A percentile compares a stretch with the other conserved stretches of the same genome.
These are phyloP conservation scores for Candida sphagnicola DNA, from an alignment of 805 yeast species.

Conservation along the genomic window DNA sequence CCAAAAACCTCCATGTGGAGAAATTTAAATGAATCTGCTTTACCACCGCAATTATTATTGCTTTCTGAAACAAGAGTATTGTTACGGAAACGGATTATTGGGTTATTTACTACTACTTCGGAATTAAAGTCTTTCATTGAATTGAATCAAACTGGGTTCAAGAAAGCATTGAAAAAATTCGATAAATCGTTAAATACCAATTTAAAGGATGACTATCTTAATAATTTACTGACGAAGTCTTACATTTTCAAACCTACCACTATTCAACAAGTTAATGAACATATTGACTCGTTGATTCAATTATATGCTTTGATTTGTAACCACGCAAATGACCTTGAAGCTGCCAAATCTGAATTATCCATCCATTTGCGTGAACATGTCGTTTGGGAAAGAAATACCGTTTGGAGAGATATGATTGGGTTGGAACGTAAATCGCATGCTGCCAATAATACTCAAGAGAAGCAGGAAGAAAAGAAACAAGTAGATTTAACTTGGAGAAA, in stretches of 20 bases:
- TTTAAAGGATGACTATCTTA: conserved; percentile 41
- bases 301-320: conserved; percentile 36
- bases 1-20: conserved; percentile 34
- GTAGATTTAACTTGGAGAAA: conserved; percentile 29
- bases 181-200: conserved; percentile 46
- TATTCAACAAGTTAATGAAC: conserved; percentile 24
- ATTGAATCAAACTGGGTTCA: conserved; percentile 50
- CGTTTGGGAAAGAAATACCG: conserved; percentile 54
- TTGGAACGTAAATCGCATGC: conserved; percentile 80
- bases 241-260: conserved; percentile 37
- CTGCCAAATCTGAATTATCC: conserved; percentile 52
- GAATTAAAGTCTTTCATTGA: conserved; percentile 50
- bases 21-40: conserved; percentile 16
- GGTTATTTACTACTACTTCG: conserved; percentile 40
- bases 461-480: conserved; percentile 5
- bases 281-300: conserved; percentile 29
- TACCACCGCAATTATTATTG: conserved; percentile 31
- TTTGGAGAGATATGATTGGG: conserved; percentile 56
- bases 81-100: conserved; percentile 44
- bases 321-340: conserved; percentile 38
- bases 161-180: conserved; percentile 50
- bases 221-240: conserved; percentile 40
- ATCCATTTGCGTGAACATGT: conserved; percentile 53
- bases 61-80: conserved; percentile 49
- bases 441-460: conserved; percentile 33